These are phyloP conservation scores for Coemansia sp. DNA, from an alignment of 371 early-diverging fungal genomes.

Conservation along the genomic window DNA sequence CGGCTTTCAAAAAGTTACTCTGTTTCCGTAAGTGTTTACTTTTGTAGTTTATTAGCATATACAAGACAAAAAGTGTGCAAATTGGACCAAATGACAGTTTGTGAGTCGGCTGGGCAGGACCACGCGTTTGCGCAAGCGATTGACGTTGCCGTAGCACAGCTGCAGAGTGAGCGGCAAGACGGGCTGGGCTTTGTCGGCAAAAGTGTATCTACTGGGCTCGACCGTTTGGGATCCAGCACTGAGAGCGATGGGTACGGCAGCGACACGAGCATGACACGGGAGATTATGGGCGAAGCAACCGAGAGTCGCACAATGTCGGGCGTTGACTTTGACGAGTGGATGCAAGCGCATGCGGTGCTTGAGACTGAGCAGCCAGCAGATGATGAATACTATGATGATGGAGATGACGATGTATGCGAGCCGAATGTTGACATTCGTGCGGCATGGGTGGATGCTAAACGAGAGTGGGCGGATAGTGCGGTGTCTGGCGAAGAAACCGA, in stretches of 20 bases:
- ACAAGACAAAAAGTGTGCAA: too few relatives aligned
- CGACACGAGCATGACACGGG: neutral
- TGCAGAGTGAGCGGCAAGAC: neutral
- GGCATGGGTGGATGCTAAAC: neutral
- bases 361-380: neutral
- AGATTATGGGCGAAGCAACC: constrained; percentile 1
- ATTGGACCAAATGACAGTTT: too few relatives aligned
- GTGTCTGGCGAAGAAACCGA: neutral
- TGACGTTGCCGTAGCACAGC: neutral
- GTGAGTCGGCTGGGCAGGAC: neutral
- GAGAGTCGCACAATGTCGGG: constrained; percentile 6
- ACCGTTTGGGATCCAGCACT: too few relatives aligned
- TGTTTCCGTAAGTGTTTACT: too few relatives aligned
- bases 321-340: constrained; percentile 12
- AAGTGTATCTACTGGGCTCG: too few relatives aligned
- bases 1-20: too few relatives aligned
- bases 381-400: neutral
- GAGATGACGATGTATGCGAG: neutral
- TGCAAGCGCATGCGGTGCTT: constrained; percentile 1
- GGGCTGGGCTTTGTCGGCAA: neutral
- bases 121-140: constrained; percentile 2
- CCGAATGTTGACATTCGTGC: neutral
- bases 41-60: too few relatives aligned
- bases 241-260: neutral
- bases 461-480: neutral